Evolutionary conservation across 2,329 filamentous ascomycete species (phyloP).

Genomic region (Claviceps pazoutovae): DNA sequence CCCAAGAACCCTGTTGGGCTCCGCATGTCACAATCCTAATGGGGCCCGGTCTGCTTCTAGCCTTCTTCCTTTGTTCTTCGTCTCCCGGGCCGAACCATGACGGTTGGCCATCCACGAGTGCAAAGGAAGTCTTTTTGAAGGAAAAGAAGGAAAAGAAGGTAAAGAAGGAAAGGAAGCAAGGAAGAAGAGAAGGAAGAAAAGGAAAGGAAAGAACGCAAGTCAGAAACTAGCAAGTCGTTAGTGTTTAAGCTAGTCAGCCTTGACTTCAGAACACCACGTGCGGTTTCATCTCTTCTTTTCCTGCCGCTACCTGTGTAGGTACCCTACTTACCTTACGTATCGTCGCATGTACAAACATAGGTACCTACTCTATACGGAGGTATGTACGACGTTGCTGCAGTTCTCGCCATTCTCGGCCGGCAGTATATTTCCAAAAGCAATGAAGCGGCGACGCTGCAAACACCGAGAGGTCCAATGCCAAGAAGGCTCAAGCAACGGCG

Average conservation of each 20-base stretch:
- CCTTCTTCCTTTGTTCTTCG: not conserved
- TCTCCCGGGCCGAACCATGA: not conserved
- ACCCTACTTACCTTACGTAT: too few species aligned
- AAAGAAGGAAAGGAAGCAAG: not conserved
- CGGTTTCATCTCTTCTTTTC: too few species aligned
- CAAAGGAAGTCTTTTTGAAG: too few species aligned
- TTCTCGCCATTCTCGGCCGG: constrained; percentile 3
- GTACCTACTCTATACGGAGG: too few species aligned
- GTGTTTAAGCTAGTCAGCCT: too few species aligned
- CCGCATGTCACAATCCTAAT: not conserved
- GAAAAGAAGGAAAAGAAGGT: not conserved
- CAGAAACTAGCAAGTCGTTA: too few species aligned
- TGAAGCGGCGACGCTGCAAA: not conserved
- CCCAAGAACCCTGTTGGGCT: not conserved
- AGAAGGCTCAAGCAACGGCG: too few species aligned
- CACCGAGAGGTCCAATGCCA: not conserved
- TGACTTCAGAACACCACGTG: too few species aligned
- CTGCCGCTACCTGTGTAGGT: too few species aligned
- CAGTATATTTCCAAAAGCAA: not conserved
- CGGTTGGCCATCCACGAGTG: too few species aligned
- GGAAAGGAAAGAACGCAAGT: not conserved
- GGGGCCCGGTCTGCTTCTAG: not conserved
- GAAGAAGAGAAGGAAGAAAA: not conserved
- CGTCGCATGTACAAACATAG: too few species aligned
- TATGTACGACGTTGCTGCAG: not conserved